Conservation (phyloP, 2,329 filamentous ascomycete species). For the Madurella mycetomatis region DNA sequence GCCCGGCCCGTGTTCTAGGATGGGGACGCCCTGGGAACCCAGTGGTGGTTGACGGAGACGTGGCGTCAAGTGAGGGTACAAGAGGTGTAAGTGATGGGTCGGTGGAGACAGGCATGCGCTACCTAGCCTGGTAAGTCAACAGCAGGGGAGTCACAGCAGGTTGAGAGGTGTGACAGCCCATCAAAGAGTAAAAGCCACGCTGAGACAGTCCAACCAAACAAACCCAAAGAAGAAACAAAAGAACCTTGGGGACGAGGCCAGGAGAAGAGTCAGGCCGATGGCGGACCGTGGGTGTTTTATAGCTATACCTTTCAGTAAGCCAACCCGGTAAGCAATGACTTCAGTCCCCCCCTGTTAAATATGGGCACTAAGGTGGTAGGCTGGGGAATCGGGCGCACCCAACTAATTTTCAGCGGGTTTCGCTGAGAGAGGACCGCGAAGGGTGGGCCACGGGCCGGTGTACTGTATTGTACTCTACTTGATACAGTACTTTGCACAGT, state of each 20-base stretch:
- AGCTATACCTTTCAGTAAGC: not conserved
- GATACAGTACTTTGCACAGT: not conserved
- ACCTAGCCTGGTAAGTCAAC: conserved; percentile 8
- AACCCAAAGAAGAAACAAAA: not conserved
- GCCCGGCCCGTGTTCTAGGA: not conserved
- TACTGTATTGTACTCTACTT: conserved; percentile 2
- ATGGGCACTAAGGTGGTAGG: too few species aligned
- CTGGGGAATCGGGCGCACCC: too few species aligned
- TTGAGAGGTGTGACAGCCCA: conserved; percentile 9
- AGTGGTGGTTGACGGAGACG: not conserved
- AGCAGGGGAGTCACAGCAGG: conserved; percentile 10
- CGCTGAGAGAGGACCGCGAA: conserved; percentile 1
- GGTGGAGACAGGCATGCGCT: conserved; percentile 7
- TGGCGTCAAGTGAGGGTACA: not conserved
- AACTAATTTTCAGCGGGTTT: conserved; percentile 14
- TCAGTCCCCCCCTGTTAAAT: conserved; percentile 18
- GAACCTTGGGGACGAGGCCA: conserved; percentile 1
- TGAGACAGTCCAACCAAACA: not conserved
- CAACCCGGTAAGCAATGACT: conserved; percentile 21
- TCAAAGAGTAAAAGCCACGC: conserved; percentile 1
- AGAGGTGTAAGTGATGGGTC: conserved; percentile 17
- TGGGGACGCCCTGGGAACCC: not conserved
- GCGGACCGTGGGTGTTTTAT: conserved; percentile 24
- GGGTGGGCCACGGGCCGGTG: too few species aligned
- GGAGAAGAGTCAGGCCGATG: conserved; percentile 18